These are phyloP conservation scores for Galium porrigens DNA, from an alignment of 305 asterid species.

Conservation along the genomic window DNA sequence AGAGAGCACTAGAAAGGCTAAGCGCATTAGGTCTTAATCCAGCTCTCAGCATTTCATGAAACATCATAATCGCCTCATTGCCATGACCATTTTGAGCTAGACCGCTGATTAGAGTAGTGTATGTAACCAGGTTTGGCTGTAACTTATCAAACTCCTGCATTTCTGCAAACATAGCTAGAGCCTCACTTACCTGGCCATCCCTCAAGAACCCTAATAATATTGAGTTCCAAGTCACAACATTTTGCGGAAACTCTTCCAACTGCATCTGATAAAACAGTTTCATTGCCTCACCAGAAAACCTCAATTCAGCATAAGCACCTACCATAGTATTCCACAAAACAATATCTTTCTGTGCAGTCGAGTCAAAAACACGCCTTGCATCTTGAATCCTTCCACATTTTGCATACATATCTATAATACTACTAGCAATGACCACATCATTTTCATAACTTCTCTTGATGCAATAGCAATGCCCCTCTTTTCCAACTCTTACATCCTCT, in stretches of 20 bases:
- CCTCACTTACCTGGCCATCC: constrained; percentile 22
- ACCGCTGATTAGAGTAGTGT: constrained; percentile 22
- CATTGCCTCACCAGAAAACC: constrained; percentile 20
- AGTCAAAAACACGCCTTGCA: constrained; percentile 23
- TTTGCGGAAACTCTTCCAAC: constrained; percentile 18
- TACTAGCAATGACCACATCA: constrained; percentile 19
- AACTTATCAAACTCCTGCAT: constrained; percentile 16
- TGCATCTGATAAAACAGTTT: constrained; percentile 24
- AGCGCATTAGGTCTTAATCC: constrained; percentile 19
- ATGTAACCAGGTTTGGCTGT: constrained; percentile 19
- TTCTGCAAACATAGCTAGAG: constrained; percentile 19
- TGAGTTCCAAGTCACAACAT: constrained; percentile 24
- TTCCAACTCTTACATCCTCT: constrained; percentile 21
- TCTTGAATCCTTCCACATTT: constrained; percentile 18
- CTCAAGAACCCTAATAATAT: constrained; percentile 22
- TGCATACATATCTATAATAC: constrained; percentile 24
- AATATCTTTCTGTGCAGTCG: constrained; percentile 14
- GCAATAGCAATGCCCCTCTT: constrained; percentile 22
- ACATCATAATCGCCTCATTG: constrained; percentile 16
- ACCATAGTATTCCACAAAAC: constrained; percentile 25
- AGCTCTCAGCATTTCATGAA: constrained; percentile 18
- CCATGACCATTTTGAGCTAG: constrained; percentile 17
- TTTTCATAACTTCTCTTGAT: constrained; percentile 13
- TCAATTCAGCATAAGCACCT: constrained; percentile 22
- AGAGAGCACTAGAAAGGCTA: constrained; percentile 20